Evolutionary conservation across 2,329 filamentous ascomycete species (phyloP).

Genomic region (Colletotrichum lini): DNA sequence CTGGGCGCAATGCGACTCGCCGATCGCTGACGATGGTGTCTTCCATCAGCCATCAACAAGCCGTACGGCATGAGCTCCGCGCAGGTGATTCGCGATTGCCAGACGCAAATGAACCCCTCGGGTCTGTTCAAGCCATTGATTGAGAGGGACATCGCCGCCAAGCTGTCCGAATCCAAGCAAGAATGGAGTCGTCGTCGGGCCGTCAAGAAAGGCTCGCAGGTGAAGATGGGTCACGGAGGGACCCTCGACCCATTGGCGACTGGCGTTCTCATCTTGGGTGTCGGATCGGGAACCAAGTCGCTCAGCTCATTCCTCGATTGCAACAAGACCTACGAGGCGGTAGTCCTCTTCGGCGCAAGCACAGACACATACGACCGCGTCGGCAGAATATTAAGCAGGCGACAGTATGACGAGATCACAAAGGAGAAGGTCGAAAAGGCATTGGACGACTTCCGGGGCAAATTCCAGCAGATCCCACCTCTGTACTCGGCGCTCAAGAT

Average conservation of each 20-base stretch:
- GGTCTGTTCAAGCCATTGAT: conserved; percentile 84
- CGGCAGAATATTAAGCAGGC: conserved; percentile 85
- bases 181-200: conserved; percentile 72
- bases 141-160: conserved; percentile 70
- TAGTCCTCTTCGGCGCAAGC: conserved; percentile 90
- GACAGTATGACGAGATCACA: conserved; percentile 86
- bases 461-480: conserved; percentile 90
- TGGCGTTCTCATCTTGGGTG: conserved; percentile 89
- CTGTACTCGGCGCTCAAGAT: conserved; percentile 95
- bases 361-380: conserved; percentile 93
- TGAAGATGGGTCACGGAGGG: conserved; percentile 97
- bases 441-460: conserved; percentile 81
- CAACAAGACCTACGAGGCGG: conserved; percentile 93
- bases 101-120: conserved; percentile 87
- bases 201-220: conserved; percentile 73
- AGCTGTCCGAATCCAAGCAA: conserved; percentile 69
- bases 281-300: conserved; percentile 89
- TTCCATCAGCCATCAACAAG: conserved; percentile 86
- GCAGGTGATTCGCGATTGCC: conserved; percentile 90
- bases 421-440: conserved; percentile 83
- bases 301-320: conserved; percentile 85
- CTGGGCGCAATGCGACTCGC: conserved; percentile 10
- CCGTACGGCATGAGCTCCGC: conserved; percentile 89
- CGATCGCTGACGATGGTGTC: conserved; percentile 16
- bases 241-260: conserved; percentile 96